Percentiles rank a stretch among this genome's conserved stretches.
Conservation (phyloP, 331 rosid species). For the Malus hybrid region DNA sequence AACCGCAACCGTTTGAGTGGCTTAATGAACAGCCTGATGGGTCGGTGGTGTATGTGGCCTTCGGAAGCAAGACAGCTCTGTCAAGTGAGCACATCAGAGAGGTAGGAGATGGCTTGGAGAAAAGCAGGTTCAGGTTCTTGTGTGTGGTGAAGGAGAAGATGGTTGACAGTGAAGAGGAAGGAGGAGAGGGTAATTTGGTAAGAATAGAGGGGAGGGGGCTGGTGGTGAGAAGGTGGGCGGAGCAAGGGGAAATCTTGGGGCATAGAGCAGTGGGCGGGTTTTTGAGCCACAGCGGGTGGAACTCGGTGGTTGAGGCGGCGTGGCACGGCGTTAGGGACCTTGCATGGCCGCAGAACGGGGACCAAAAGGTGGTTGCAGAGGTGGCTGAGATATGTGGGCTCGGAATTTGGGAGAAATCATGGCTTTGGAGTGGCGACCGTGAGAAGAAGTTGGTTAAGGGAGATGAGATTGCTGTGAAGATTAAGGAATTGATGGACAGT, state of each 20-base stretch:
- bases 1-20: conserved; percentile 16
- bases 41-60: conserved; percentile 48
- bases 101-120: conserved; percentile 38
- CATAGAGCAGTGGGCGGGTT: conserved; percentile 54
- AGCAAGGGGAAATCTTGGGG: conserved; percentile 34
- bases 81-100: conserved; percentile 39
- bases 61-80: conserved; percentile 47
- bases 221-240: conserved; percentile 52
- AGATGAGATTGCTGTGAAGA: conserved; percentile 44
- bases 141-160: conserved; percentile 55
- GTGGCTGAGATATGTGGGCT: conserved; percentile 31
- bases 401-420: conserved; percentile 41
- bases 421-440: conserved; percentile 41
- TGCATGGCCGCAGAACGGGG: conserved; percentile 56
- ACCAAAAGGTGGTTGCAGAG: conserved; percentile 51
- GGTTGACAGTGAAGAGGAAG: conserved; percentile 47
- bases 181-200: conserved; percentile 20
- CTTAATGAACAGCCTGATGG: conserved; percentile 27
- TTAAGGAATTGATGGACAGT: conserved; percentile 47
- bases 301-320: conserved; percentile 43
- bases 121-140: conserved; percentile 43
- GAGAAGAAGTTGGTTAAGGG: conserved; percentile 23
- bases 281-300: conserved; percentile 67
- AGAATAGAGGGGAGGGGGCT: conserved; percentile 30
- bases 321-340: conserved; percentile 37